These are phyloP conservation scores for Amanita muscaria DNA, from an alignment of 768 basidiomycete species.

Conservation along the genomic window DNA sequence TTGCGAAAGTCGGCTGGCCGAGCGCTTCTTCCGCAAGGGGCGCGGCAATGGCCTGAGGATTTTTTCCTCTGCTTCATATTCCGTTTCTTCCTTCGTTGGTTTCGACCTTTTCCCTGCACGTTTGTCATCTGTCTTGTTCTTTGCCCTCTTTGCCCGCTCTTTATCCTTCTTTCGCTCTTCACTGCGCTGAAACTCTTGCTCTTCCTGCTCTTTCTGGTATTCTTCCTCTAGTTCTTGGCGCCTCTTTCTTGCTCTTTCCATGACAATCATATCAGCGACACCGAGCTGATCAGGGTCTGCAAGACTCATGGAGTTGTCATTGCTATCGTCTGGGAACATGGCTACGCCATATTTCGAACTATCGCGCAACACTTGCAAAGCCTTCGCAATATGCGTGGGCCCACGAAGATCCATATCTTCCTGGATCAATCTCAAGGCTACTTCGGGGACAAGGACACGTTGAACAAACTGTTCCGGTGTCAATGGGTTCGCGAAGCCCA, in stretches of 20 bases:
- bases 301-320: slow-evolving; percentile 25
- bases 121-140: background rate
- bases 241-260: slow-evolving; percentile 45
- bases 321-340: slow-evolving; percentile 68
- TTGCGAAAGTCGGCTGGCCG: no score
- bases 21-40: no score
- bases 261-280: slow-evolving; percentile 42
- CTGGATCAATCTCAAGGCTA: slow-evolving; percentile 73
- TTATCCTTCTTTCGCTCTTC: slow-evolving; percentile 11
- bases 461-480: slow-evolving; percentile 70
- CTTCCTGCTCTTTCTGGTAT: slow-evolving; percentile 24
- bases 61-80: no score
- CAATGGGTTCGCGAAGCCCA: slow-evolving; percentile 51
- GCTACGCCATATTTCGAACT: slow-evolving; percentile 79
- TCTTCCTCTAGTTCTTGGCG: slow-evolving; percentile 41
- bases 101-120: background rate
- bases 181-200: slow-evolving; percentile 9
- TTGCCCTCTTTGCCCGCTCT: slow-evolving; percentile 5
- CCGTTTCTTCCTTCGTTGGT: no score
- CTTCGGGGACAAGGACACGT: slow-evolving; percentile 85
- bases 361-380: slow-evolving; percentile 55
- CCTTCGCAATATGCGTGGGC: slow-evolving; percentile 30
- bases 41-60: no score
- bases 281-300: slow-evolving; percentile 25
- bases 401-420: slow-evolving; percentile 51